Evolutionary conservation across 257 asterid species (phyloP), one percentile per base, ranked within the genome.

Genomic region (Solanum acaule): DNA sequence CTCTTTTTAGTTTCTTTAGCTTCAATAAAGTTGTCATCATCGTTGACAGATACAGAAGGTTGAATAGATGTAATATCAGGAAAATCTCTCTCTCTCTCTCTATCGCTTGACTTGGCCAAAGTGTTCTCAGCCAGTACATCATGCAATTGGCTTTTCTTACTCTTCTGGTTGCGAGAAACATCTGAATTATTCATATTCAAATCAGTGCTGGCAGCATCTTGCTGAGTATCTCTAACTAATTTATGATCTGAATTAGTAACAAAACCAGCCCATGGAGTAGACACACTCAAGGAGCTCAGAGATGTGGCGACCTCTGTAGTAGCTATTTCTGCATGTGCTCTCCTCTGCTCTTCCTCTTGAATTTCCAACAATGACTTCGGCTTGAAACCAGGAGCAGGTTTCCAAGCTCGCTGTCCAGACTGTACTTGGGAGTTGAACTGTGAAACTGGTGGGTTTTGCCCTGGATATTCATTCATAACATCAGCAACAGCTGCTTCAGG

Each of bases 361-460:
- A 97, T 97, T 90, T 97, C 99, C 71, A 96, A 81, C 10, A 97
- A 88, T 31, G 99, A 96, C 89, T 95, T 97, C 13, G 98, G 98
- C 91, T 93, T 96, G 93, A 97, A 95, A 86, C 98, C 98, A 88
- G 99, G 98, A 87, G 99, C 98, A 89, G 96, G 96, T 92, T 97
- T 97, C 99, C 99, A 97, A 83, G 97, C 98, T 38, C 98, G 94
- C 73, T 91, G 95, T 82, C 90, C 95, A 83, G 92, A 56, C 31
- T 86, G 91, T 71, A 90, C 88, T 90, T 92, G 95, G 42, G 68
- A 25, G 63, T 86, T 88, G 37, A 84, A 72, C 89, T 91, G 94
- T 73, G 92, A 65, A 68, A 81, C 88, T 18, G 88, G 86, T 38
- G 89, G 59, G 71, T 88, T 92, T 33, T 91, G 91, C 79, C 70